Conservation (phyloP, 352 stramenopile species). For the Globisporangium spiculum region DNA sequence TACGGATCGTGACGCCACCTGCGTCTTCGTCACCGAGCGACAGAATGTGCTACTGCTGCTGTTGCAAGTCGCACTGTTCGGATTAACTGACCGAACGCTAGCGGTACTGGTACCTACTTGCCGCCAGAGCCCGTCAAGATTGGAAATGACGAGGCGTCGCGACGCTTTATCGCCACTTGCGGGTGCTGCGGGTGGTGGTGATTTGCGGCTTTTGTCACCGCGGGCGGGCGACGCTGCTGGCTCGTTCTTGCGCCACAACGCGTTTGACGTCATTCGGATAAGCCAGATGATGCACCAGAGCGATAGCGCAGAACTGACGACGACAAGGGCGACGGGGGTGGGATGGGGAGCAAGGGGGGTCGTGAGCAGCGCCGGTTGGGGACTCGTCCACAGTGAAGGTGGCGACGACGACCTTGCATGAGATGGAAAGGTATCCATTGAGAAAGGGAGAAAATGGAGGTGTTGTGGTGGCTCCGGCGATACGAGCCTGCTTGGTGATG, state of each 20-base stretch:
- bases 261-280: slow-evolving; percentile 16
- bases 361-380: background rate
- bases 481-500: background rate
- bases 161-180: background rate
- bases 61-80: background rate
- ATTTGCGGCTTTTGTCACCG: background rate
- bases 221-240: background rate
- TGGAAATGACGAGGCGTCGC: slow-evolving; percentile 11
- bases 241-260: slow-evolving; percentile 14
- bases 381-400: background rate
- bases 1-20: slow-evolving; percentile 10
- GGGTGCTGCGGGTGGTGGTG: background rate
- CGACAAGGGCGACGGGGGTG: background rate
- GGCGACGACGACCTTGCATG: background rate
- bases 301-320: background rate
- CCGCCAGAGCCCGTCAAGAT: background rate
- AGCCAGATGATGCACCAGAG: slow-evolving; percentile 13
- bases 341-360: background rate
- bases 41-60: background rate
- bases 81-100: background rate
- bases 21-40: slow-evolving; percentile 3
- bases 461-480: background rate
- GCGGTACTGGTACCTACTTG: background rate
- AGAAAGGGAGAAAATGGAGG: background rate
- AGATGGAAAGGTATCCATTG: background rate